These are phyloP conservation scores for Tilletia horrida DNA, from an alignment of 1,284 basidiomycete genomes.

Conservation along the genomic window DNA sequence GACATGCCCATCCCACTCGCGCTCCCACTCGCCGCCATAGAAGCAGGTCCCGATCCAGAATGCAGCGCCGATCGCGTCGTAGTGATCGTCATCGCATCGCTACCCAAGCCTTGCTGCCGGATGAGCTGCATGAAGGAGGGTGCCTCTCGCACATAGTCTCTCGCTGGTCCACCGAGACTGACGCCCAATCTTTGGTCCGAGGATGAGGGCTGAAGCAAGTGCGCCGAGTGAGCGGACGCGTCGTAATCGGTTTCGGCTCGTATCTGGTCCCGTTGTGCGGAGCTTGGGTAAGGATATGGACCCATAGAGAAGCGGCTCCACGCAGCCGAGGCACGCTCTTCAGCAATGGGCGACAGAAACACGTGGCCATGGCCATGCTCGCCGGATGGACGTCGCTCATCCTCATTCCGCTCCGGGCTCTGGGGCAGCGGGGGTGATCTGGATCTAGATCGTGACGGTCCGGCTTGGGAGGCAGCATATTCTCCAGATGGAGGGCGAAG, in stretches of 20 bases:
- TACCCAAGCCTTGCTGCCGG: neutral
- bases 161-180: neutral
- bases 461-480: too few relatives aligned
- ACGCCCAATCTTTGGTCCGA: neutral
- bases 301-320: neutral
- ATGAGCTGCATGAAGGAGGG: slow-evolving; percentile 21
- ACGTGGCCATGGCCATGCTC: neutral
- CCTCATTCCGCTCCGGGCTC: too few relatives aligned
- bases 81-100: slow-evolving; percentile 14
- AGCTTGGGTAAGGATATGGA: neutral
- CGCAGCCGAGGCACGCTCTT: neutral
- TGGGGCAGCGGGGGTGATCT: too few relatives aligned
- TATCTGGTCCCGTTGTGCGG: neutral
- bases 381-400: neutral
- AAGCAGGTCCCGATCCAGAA: neutral
- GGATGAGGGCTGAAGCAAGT: too few relatives aligned
- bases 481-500: too few relatives aligned
- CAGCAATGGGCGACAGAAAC: neutral
- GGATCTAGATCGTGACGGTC: too few relatives aligned
- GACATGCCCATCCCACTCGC: slow-evolving; percentile 10
- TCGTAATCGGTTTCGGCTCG: neutral
- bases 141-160: slow-evolving; percentile 21
- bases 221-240: too few relatives aligned
- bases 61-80: neutral
- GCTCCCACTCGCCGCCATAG: neutral